These are phyloP conservation scores for Saccharomyces pastorianus DNA, from an alignment of 1,139 yeast species.

Conservation along the genomic window DNA sequence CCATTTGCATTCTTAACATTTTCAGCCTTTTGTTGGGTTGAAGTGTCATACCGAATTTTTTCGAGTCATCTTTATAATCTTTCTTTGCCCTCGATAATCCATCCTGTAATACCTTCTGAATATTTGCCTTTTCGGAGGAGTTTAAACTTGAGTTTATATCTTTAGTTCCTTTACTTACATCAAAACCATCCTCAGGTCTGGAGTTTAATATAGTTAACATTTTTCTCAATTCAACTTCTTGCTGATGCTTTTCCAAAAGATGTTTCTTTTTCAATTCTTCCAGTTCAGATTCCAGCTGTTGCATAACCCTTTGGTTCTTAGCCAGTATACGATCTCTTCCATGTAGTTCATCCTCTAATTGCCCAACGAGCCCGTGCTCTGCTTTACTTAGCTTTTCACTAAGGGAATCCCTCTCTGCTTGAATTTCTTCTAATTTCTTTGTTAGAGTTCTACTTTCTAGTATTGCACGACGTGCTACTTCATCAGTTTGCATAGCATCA, in stretches of 20 bases:
- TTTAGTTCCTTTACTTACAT: conserved; percentile 16
- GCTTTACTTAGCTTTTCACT: conserved; percentile 69
- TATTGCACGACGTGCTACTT: conserved; percentile 73
- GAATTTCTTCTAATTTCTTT: conserved; percentile 67
- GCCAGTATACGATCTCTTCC: conserved; percentile 66
- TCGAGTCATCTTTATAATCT: conserved; percentile 28
- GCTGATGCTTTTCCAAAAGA: conserved; percentile 71
- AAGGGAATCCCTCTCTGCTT: conserved; percentile 78
- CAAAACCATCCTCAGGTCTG: conserved; percentile 11
- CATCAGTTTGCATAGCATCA: conserved; percentile 82
- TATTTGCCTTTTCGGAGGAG: conserved; percentile 28
- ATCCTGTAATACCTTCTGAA: conserved; percentile 34
- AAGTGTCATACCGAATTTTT: conserved; percentile 34
- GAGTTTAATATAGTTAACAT: conserved; percentile 56
- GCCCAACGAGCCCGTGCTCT: conserved; percentile 75
- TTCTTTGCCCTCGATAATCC: conserved; percentile 30
- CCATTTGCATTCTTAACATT: conserved; percentile 77
- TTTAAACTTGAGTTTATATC: conserved; percentile 7
- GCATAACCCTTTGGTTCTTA: conserved; percentile 61
- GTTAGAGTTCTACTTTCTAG: conserved; percentile 62
- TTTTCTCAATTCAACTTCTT: conserved; percentile 83
- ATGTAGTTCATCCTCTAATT: conserved; percentile 56
- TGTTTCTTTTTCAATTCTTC: conserved; percentile 65
- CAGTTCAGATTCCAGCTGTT: conserved; percentile 55
- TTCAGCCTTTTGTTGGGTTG: conserved; percentile 76